These are phyloP conservation scores for Noccaea caerulescens DNA, from an alignment of 345 rosid genomes.

Conservation along the genomic window DNA sequence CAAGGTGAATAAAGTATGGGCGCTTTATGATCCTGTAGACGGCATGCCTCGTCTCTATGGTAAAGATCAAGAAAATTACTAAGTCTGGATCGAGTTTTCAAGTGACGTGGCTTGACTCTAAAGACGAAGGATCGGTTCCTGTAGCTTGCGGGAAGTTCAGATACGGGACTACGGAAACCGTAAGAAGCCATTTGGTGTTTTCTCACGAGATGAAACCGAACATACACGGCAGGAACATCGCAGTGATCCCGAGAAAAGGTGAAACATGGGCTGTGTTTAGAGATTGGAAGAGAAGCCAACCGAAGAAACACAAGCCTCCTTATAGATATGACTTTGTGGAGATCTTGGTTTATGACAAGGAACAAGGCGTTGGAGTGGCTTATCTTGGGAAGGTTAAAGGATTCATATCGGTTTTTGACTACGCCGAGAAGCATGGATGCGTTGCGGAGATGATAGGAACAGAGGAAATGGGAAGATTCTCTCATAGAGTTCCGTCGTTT, in stretches of 20 bases:
- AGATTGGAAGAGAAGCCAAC: constrained; percentile 52
- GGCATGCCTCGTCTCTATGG: constrained; percentile 86
- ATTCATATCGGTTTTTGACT: constrained; percentile 63
- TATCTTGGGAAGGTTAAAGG: constrained; percentile 66
- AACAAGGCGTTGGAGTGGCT: constrained; percentile 62
- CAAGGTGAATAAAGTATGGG: constrained; percentile 70
- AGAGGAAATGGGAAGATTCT: constrained; percentile 61
- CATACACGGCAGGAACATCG: constrained; percentile 30
- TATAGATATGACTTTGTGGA: constrained; percentile 66
- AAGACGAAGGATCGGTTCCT: constrained; percentile 46
- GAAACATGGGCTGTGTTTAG: constrained; percentile 89
- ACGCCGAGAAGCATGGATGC: constrained; percentile 27
- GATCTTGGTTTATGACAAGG: constrained; percentile 46
- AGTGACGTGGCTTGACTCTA: constrained; percentile 72
- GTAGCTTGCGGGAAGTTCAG: constrained; percentile 62
- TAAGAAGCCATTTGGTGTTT: constrained; percentile 50
- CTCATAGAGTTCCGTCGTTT: constrained; percentile 70
- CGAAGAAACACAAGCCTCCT: constrained; percentile 49
- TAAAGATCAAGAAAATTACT: constrained; percentile 49
- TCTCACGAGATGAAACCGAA: constrained; percentile 58
- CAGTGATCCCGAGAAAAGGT: constrained; percentile 63
- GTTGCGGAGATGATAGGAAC: constrained; percentile 37
- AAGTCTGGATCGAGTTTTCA: constrained; percentile 51
- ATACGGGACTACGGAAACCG: constrained; percentile 43
- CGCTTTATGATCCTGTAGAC: constrained; percentile 70